Evolutionary conservation across 202 grass and related monocot genomes (phyloP).

Genomic region (Elaeis oleifera): DNA sequence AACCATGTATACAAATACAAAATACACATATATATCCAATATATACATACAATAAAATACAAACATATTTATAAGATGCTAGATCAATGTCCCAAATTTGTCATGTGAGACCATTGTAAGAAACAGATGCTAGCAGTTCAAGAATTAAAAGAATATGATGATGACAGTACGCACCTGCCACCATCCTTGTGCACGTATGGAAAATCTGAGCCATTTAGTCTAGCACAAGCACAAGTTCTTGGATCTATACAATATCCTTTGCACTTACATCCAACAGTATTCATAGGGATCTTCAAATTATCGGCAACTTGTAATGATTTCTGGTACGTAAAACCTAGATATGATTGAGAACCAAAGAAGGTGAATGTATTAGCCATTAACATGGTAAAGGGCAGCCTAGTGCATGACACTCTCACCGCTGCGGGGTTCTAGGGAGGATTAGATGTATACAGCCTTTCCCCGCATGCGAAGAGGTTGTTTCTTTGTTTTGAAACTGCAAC

Average conservation of each 20-base stretch:
- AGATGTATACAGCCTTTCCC: too few species aligned
- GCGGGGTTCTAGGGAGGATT: too few species aligned
- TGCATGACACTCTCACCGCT: too few species aligned
- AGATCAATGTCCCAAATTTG: constrained; percentile 1
- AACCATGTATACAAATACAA: too few species aligned
- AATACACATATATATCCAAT: too few species aligned
- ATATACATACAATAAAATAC: too few species aligned
- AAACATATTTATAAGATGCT: too few species aligned
- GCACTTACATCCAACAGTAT: constrained; percentile 57
- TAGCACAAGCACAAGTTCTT: constrained; percentile 68
- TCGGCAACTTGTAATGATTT: constrained; percentile 51
- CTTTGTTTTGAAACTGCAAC: too few species aligned
- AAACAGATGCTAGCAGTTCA: too few species aligned
- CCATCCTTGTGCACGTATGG: constrained; percentile 61
- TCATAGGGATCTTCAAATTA: constrained; percentile 43
- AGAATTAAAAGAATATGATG: too few species aligned
- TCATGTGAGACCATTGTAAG: too few species aligned
- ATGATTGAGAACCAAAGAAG: constrained; percentile 5
- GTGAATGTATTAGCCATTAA: constrained; percentile 4
- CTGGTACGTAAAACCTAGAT: constrained; percentile 50
- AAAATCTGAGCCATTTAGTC: constrained; percentile 62
- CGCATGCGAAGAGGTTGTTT: too few species aligned
- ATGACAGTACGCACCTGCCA: constrained; percentile 34
- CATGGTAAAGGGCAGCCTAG: background rate
- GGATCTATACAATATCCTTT: constrained; percentile 60